Evolutionary conservation across 73 alveolate genomes (phyloP), one percentile per base, ranked within the genome.

Genomic region (Stentor roeselii): DNA sequence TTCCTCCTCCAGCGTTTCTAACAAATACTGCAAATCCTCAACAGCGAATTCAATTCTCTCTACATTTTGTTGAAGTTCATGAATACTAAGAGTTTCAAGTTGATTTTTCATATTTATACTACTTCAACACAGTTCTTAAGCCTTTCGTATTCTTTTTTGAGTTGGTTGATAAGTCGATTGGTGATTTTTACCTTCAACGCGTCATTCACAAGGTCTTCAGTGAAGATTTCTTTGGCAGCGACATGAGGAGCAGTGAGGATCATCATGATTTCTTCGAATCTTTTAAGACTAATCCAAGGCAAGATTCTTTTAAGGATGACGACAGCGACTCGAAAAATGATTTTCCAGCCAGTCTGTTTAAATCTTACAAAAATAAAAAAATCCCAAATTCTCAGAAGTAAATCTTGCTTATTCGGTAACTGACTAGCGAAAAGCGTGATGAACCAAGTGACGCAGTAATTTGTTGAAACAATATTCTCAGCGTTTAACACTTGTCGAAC

Each of bases 371-470:
- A 67, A 27, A 67, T 21, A 34, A 67, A 67, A 1, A 27, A 32
- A 32, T 67, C 80, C 80, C 80, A 67, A 27, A 67, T 21, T 40
- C 37, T 21, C 37, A 67, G 34, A 21, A 67, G 37, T 21, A 67
- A 27, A 27, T 21, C 80, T 21, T 36, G 80, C 34, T 32, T 67
- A 27, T n/a, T 15, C 27, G n/a, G 11, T 0, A 67, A 32, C 41
- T 21, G 80, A 21, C 80, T 40, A 14, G 96, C 86, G 78, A 95
- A 95, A 35, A 95, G 83, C 36, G 99, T 95, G 34, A 95, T 93
- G 86, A 95, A 95, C 97, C 99, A 95, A 50, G 97, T 89, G 34
- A 97, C 90, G 75, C 92, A 78, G 85, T 84, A 94, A 60, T 84
- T 21, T 83, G 93, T 90, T 39, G 91, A 77, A 50, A 84, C 75